Percentiles rank a stretch among this genome's conserved stretches.
These are phyloP conservation scores for Trypethelium eluteriae DNA, from an alignment of 495 filamentous ascomycete species.

Conservation along the genomic window DNA sequence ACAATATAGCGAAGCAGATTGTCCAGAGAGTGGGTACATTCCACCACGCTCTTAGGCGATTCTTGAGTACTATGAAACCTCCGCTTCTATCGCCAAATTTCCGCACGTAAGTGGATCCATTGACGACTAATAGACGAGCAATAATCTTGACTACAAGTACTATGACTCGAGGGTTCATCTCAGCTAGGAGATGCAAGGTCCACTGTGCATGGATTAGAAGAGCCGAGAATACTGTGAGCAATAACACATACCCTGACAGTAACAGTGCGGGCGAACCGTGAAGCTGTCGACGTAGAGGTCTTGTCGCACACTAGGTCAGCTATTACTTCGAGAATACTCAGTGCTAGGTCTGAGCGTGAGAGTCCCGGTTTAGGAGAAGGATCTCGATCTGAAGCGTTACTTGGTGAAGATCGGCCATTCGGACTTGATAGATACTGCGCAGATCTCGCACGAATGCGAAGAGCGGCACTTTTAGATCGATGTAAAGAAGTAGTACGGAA, in stretches of 20 bases:
- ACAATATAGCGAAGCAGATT: slow-evolving; percentile 81
- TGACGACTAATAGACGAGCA: slow-evolving; percentile 71
- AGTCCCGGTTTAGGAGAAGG: slow-evolving; percentile 18
- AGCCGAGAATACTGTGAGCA: not conserved
- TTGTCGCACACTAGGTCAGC: slow-evolving; percentile 72
- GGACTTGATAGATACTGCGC: not conserved
- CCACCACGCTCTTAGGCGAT: slow-evolving; percentile 83
- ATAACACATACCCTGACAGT: slow-evolving; percentile 74
- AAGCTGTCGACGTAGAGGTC: slow-evolving; percentile 55
- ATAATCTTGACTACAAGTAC: slow-evolving; percentile 76
- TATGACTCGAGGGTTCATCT: slow-evolving; percentile 76
- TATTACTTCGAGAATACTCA: slow-evolving; percentile 73
- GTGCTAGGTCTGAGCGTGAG: slow-evolving; percentile 51
- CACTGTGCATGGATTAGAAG: slow-evolving; percentile 51
- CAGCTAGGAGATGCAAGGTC: slow-evolving; percentile 87
- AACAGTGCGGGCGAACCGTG: slow-evolving; percentile 87
- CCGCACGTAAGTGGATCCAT: slow-evolving; percentile 68
- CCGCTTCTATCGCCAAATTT: slow-evolving; percentile 81
- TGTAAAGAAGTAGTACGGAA: slow-evolving; percentile 48
- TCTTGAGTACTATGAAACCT: slow-evolving; percentile 75
- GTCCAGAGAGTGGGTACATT: slow-evolving; percentile 76
- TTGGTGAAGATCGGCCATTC: slow-evolving; percentile 4
- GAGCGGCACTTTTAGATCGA: slow-evolving; percentile 33
- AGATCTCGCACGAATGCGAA: slow-evolving; percentile 25
- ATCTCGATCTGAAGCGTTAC: not conserved